Conservation (phyloP, 2,329 filamentous ascomycete genomes). For the Hysterium pulicare region DNA sequence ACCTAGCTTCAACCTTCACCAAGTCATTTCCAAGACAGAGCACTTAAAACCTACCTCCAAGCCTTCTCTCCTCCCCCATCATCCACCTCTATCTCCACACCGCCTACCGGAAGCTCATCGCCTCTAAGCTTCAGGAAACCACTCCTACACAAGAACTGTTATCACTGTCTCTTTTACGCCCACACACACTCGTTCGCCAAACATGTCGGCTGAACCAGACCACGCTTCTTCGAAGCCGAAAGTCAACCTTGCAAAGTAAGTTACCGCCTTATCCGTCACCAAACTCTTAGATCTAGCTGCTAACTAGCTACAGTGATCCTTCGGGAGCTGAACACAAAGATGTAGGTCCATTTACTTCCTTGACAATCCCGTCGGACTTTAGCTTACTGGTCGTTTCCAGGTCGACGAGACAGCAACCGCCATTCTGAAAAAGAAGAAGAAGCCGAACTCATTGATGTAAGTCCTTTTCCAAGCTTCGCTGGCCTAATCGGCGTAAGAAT, state of each 20-base stretch:
- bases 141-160: neutral
- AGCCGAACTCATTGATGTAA: conserved; percentile 98
- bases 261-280: conserved; percentile 13
- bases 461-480: conserved; percentile 29
- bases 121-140: neutral
- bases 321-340: conserved; percentile 85
- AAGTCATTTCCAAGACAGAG: neutral
- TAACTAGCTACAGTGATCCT: conserved; percentile 66
- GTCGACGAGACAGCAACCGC: conserved; percentile 90
- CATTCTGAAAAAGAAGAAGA: conserved; percentile 99
- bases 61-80: neutral
- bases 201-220: conserved; percentile 51
- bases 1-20: neutral
- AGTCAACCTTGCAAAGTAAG: conserved; percentile 48
- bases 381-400: conserved; percentile 46
- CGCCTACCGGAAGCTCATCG: neutral
- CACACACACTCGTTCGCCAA: conserved; percentile 9
- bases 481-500: conserved; percentile 1
- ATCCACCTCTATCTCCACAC: neutral
- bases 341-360: conserved; percentile 51
- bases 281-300: conserved; percentile 17
- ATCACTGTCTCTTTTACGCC: neutral
- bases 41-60: neutral
- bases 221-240: conserved; percentile 44
- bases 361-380: conserved; percentile 8